A percentile compares a stretch with the other conserved stretches of the same genome.
Evolutionary conservation across 345 rosid genomes (phyloP).

Genomic region (Turritis glabra): DNA sequence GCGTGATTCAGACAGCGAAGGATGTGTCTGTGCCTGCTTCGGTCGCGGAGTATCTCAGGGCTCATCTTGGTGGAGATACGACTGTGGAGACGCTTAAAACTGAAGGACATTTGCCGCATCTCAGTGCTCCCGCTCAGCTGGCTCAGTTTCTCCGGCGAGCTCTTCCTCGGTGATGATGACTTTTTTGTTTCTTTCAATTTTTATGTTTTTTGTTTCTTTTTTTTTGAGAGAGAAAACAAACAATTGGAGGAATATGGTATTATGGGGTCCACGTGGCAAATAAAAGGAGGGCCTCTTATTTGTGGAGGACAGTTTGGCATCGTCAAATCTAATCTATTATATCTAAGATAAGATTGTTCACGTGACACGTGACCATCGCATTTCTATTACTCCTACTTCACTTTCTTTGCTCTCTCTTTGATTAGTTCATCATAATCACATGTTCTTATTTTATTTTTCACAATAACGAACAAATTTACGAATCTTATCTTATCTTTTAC

Average conservation of each 20-base stretch:
- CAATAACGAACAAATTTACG: neutral
- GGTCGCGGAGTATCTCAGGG: constrained; percentile 62
- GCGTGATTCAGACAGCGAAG: constrained; percentile 67
- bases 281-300: constrained; percentile 43
- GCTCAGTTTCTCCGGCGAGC: constrained; percentile 71
- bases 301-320: constrained; percentile 33
- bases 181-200: too few species aligned
- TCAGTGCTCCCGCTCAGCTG: constrained; percentile 67
- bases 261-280: constrained; percentile 36
- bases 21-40: constrained; percentile 70
- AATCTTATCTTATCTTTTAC: constrained; percentile 7
- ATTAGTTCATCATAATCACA: constrained; percentile 16
- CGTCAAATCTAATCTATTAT: constrained; percentile 21
- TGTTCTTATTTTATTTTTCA: constrained; percentile 2
- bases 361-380: constrained; percentile 46
- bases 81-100: constrained; percentile 65
- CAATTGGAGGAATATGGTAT: constrained; percentile 26
- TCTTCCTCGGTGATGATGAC: constrained; percentile 58
- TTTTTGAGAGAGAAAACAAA: neutral
- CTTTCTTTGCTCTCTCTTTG: neutral
- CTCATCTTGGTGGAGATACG: constrained; percentile 65
- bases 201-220: neutral
- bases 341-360: constrained; percentile 48
- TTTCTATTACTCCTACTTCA: too few species aligned
- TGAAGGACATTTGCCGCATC: constrained; percentile 87